These are phyloP conservation scores for Puccinia triticina DNA, from an alignment of 1,284 basidiomycete species.

Conservation along the genomic window DNA sequence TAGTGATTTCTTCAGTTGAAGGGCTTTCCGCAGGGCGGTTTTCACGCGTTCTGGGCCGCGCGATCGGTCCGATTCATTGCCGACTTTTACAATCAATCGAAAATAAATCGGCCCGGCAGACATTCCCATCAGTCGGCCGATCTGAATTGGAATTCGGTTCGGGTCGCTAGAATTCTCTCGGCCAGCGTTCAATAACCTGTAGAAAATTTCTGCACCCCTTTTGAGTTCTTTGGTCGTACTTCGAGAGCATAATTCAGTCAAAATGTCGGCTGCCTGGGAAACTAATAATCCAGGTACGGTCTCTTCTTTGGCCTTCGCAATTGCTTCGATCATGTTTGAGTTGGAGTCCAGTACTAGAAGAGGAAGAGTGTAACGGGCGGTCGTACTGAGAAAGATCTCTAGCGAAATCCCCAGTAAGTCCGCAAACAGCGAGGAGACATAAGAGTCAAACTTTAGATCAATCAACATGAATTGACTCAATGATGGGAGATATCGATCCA, in stretches of 20 bases:
- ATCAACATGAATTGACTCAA: conserved; percentile 38
- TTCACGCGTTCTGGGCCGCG: conserved; percentile 2
- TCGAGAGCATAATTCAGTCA: conserved; percentile 39
- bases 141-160: not conserved
- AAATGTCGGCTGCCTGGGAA: conserved; percentile 21
- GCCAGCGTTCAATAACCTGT: conserved; percentile 38
- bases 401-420: conserved; percentile 40
- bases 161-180: conserved; percentile 22
- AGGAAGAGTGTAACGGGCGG: conserved; percentile 34
- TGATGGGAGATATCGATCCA: conserved; percentile 30
- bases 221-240: conserved; percentile 14
- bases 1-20: conserved; percentile 23
- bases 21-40: conserved; percentile 29
- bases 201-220: conserved; percentile 25
- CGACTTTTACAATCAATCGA: conserved; percentile 43
- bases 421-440: conserved; percentile 24
- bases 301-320: conserved; percentile 38
- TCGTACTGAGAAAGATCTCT: conserved; percentile 37
- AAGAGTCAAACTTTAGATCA: conserved; percentile 33
- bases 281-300: conserved; percentile 34
- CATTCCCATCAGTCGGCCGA: conserved; percentile 12
- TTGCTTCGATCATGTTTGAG: conserved; percentile 10
- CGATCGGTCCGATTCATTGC: conserved; percentile 7
- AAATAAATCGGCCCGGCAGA: conserved; percentile 36
- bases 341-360: conserved; percentile 35